These are phyloP conservation scores for Xylariaceae sp. DNA, from an alignment of 2,329 filamentous ascomycete genomes.

Conservation along the genomic window DNA sequence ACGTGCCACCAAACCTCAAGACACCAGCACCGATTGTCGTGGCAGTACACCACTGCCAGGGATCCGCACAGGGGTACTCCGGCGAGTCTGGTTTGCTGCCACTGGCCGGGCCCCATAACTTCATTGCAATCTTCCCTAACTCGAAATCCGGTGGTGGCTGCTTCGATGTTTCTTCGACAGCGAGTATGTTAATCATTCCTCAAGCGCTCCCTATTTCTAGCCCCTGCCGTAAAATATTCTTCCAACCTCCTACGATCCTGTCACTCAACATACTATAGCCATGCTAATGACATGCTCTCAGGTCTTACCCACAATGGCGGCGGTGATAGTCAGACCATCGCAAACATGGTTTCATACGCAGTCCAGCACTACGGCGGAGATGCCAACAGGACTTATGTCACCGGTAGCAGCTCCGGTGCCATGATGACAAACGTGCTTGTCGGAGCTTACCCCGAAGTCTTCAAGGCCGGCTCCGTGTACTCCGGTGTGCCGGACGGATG, in stretches of 20 bases:
- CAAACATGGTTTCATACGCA: constrained; percentile 46
- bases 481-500: constrained; percentile 52
- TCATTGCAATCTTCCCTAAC: constrained; percentile 58
- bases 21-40: constrained; percentile 53
- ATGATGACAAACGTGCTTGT: constrained; percentile 48
- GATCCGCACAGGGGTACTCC: constrained; percentile 59
- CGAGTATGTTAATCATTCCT: constrained; percentile 39
- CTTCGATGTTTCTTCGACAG: constrained; percentile 64
- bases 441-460: constrained; percentile 56
- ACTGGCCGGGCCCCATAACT: constrained; percentile 60
- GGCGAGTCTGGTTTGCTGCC: constrained; percentile 56
- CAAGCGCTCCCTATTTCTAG: too few relatives aligned
- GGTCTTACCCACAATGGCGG: constrained; percentile 45
- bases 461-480: constrained; percentile 52
- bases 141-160: constrained; percentile 52
- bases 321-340: constrained; percentile 48
- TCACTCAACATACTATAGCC: neutral
- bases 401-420: constrained; percentile 42
- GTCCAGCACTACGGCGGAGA: constrained; percentile 43
- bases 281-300: constrained; percentile 9
- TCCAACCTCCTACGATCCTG: neutral
- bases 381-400: constrained; percentile 35
- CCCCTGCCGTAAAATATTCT: too few relatives aligned
- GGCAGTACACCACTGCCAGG: constrained; percentile 62
- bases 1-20: constrained; percentile 41